These are phyloP conservation scores for Ustanciosporium gigantosporum DNA, from an alignment of 1,284 basidiomycete genomes.

Conservation along the genomic window DNA sequence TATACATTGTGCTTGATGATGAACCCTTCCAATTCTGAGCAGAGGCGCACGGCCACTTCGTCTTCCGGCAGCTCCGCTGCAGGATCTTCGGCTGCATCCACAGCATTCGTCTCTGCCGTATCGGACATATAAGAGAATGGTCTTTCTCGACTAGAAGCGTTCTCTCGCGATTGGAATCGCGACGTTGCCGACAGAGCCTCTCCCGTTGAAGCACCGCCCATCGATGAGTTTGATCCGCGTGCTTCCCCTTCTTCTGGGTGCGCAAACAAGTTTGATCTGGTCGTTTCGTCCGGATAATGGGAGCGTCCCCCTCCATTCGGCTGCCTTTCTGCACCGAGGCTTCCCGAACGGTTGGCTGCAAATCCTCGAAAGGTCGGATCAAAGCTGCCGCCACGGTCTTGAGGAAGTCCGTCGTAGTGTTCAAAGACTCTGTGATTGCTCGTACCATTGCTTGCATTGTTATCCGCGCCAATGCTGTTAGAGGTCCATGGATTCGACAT, in stretches of 20 bases:
- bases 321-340: slow-evolving; percentile 1
- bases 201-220: background rate
- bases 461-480: slow-evolving; percentile 4
- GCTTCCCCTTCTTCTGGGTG: slow-evolving; percentile 3
- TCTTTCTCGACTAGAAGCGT: slow-evolving; percentile 11
- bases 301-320: background rate
- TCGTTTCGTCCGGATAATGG: background rate
- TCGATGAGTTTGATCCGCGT: background rate
- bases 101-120: slow-evolving; percentile 22
- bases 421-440: background rate
- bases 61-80: slow-evolving; percentile 28
- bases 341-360: slow-evolving; percentile 7
- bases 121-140: slow-evolving; percentile 40
- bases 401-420: slow-evolving; percentile 18
- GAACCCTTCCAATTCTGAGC: slow-evolving; percentile 34
- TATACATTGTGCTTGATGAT: slow-evolving; percentile 46
- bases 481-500: slow-evolving; percentile 40
- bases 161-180: slow-evolving; percentile 3
- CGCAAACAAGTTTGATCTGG: slow-evolving; percentile 2
- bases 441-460: slow-evolving; percentile 3
- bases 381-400: slow-evolving; percentile 9
- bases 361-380: slow-evolving; percentile 24
- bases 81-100: slow-evolving; percentile 22
- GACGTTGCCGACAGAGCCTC: background rate
- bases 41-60: slow-evolving; percentile 25